Conservation (phyloP, 192 early-diverging fungal species). For the Mortierella hygrophila region DNA sequence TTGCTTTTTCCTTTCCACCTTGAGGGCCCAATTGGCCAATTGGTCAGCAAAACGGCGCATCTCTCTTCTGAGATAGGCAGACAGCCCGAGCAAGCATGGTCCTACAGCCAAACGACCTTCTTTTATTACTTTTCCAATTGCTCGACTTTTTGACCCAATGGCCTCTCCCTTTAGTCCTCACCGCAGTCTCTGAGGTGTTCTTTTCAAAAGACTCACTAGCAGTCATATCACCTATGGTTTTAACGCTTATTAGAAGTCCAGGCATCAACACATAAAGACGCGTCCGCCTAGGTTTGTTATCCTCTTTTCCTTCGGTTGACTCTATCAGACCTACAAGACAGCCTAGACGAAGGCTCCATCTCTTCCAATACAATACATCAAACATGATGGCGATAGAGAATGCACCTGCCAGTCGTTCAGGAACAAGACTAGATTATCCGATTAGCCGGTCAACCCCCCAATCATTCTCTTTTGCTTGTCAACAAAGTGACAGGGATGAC, state of each 20-base stretch:
- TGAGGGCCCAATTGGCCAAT: neutral
- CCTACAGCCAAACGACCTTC: neutral
- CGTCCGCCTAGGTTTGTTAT: neutral
- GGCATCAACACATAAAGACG: no score
- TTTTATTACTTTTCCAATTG: neutral
- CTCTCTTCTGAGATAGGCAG: neutral
- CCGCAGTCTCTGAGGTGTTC: neutral
- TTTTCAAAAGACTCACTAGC: neutral
- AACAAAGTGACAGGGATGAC: slow-evolving; percentile 5
- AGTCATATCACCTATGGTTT: neutral
- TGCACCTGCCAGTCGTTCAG: neutral
- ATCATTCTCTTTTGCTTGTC: neutral
- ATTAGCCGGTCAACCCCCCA: neutral
- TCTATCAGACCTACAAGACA: neutral
- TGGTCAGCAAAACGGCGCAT: slow-evolving; percentile 1
- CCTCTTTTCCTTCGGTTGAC: neutral
- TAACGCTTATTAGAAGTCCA: no score
- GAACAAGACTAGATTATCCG: neutral
- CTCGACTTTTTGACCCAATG: neutral
- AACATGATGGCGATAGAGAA: neutral
- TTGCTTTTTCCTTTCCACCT: no score
- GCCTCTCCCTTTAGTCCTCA: neutral
- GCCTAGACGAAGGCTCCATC: neutral
- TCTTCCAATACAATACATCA: neutral
- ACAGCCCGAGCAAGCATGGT: neutral